These are phyloP conservation scores for Fusarium sp. DNA, from an alignment of 2,329 filamentous ascomycete species.

Conservation along the genomic window DNA sequence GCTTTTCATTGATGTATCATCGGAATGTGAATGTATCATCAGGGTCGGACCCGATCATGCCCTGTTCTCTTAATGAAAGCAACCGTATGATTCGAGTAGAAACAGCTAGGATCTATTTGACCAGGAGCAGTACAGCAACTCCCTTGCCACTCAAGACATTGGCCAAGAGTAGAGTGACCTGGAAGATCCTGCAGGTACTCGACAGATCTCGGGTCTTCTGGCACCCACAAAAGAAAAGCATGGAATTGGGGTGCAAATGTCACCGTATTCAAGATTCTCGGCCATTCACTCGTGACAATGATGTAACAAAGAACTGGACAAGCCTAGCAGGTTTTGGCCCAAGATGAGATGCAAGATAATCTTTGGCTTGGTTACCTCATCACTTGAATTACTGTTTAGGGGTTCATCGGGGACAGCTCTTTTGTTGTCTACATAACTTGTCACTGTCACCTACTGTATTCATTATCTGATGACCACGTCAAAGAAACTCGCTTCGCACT, in stretches of 20 bases:
- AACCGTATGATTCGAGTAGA: neutral
- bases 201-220: neutral
- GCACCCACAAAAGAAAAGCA: neutral
- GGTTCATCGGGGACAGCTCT: neutral
- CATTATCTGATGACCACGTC: too few relatives aligned
- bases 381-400: neutral
- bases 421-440: neutral
- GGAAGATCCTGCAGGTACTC: neutral
- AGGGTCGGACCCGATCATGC: neutral
- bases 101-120: neutral
- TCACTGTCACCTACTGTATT: neutral
- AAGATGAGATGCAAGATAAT: neutral
- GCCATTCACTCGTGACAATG: neutral
- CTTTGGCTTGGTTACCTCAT: neutral
- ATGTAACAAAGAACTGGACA: too few relatives aligned
- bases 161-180: neutral
- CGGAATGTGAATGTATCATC: neutral
- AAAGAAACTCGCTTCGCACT: too few relatives aligned
- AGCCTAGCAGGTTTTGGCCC: neutral
- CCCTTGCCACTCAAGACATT: neutral
- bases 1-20: neutral
- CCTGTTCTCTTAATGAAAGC: neutral
- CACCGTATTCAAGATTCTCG: too few relatives aligned
- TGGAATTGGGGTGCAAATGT: neutral
- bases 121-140: too few relatives aligned